A percentile compares a stretch with the other conserved stretches of the same genome.
phyloP scores from a whole-genome alignment of 495 filamentous ascomycete species.

The Hyaloscypha bicolor region DNA sequence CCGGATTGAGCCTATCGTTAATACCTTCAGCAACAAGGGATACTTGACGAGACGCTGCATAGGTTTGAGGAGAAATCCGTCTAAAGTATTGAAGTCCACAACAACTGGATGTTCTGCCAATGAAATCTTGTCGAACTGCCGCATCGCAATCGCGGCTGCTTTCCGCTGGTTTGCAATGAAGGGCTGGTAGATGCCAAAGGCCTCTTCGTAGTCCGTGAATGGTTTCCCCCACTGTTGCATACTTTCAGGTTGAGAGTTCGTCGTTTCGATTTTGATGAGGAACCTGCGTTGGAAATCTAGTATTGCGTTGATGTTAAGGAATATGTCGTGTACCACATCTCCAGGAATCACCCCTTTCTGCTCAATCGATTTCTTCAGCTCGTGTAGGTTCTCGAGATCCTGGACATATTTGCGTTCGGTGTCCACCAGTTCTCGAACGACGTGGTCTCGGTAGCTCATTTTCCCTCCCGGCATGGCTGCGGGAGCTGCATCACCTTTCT shows the following conservation, averaged over 20 bases:
- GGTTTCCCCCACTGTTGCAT: constrained; percentile 89
- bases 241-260: constrained; percentile 76
- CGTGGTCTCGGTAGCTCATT: constrained; percentile 82
- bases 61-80: constrained; percentile 92
- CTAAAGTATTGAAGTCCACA: constrained; percentile 65
- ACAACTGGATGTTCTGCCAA: constrained; percentile 55
- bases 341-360: constrained; percentile 85
- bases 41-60: constrained; percentile 96
- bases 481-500: constrained; percentile 44
- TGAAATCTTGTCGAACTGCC: constrained; percentile 64
- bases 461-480: constrained; percentile 49
- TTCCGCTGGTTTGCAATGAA: constrained; percentile 93
- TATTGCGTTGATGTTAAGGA: constrained; percentile 91
- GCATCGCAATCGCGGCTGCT: constrained; percentile 61
- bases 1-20: constrained; percentile 20
- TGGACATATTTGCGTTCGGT: constrained; percentile 99
- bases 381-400: constrained; percentile 90
- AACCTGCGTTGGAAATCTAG: constrained; percentile 95
- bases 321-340: constrained; percentile 91
- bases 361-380: constrained; percentile 87
- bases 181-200: constrained; percentile 88
- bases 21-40: constrained; percentile 83
- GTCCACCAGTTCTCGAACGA: constrained; percentile 86
- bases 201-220: constrained; percentile 75
- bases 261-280: constrained; percentile 92